phyloP scores from a whole-genome alignment of 2,329 filamentous ascomycete genomes.

The Cylindrodendrum hubeiense region DNA sequence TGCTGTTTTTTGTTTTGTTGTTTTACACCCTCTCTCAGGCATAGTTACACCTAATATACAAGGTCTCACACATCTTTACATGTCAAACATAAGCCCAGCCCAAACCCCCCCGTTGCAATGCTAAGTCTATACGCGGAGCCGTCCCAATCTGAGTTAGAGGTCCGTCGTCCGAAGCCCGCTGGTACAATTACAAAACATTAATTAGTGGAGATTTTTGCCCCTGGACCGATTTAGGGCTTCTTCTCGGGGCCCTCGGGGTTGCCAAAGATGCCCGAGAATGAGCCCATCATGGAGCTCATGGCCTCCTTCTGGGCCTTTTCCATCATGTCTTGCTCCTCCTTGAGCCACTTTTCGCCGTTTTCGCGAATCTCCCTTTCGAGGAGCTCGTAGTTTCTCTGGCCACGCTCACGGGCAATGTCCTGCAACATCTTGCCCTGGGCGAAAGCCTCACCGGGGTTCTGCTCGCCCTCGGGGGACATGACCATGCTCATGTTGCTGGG shows the following conservation, averaged over 20 bases:
- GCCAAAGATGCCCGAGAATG: conserved; percentile 61
- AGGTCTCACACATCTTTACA: conserved; percentile 15
- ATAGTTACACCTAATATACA: conserved; percentile 34
- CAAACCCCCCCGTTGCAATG: conserved; percentile 25
- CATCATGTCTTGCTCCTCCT: conserved; percentile 89
- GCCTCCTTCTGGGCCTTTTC: conserved; percentile 92
- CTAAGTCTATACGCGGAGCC: conserved; percentile 35
- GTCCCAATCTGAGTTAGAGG: conserved; percentile 22
- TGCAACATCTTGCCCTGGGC: conserved; percentile 97
- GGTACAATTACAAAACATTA: conserved; percentile 45
- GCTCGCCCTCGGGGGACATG: conserved; percentile 74
- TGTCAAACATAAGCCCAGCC: conserved; percentile 21
- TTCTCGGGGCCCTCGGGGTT: conserved; percentile 36
- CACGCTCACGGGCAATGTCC: conserved; percentile 92
- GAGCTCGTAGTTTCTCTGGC: conserved; percentile 88
- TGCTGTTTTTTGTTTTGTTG: no score
- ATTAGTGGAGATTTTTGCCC: conserved; percentile 46
- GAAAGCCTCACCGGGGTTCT: conserved; percentile 79
- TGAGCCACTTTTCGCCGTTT: conserved; percentile 95
- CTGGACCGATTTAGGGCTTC: conserved; percentile 37
- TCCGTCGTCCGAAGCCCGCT: conserved; percentile 24
- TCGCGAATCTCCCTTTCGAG: conserved; percentile 92
- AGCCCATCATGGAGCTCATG: conserved; percentile 91
- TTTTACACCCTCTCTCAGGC: conserved; percentile 21
- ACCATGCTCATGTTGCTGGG: conserved; percentile 73